Conservation (phyloP, 1,139 yeast species). For the Debaryomyces coudertii region DNA sequence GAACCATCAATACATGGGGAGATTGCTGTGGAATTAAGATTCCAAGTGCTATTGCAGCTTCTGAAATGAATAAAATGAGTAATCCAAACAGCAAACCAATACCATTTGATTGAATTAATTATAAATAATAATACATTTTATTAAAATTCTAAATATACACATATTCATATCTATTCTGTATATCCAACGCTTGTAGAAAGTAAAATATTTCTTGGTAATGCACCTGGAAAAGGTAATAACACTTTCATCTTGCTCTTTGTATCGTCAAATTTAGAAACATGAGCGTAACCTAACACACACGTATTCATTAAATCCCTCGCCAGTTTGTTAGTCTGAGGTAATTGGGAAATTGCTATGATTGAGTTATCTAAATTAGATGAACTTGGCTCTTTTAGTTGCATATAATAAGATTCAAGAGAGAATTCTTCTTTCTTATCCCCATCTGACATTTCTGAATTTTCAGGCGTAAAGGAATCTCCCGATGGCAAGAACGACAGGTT, state of each 20-base stretch:
- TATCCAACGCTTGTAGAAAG: constrained; percentile 36
- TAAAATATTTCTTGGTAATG: constrained; percentile 58
- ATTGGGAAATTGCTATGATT: constrained; percentile 71
- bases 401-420: constrained; percentile 38
- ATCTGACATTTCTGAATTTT: constrained; percentile 23
- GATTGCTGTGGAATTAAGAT: constrained; percentile 97
- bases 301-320: constrained; percentile 56
- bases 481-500: constrained; percentile 48
- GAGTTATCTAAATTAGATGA: constrained; percentile 68
- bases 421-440: constrained; percentile 30
- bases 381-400: constrained; percentile 47
- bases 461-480: constrained; percentile 46
- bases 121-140: constrained; percentile 3
- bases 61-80: constrained; percentile 47
- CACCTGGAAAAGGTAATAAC: constrained; percentile 85
- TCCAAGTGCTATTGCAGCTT: constrained; percentile 95
- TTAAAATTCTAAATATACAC: constrained; percentile 7
- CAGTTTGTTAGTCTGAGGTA: constrained; percentile 53
- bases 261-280: constrained; percentile 60
- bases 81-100: constrained; percentile 45
- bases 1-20: constrained; percentile 72
- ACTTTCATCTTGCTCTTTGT: constrained; percentile 70
- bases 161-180: constrained; percentile 25
- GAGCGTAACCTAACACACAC: constrained; percentile 67
- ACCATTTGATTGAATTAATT: constrained; percentile 66